Conservation (phyloP, 108 stramenopile species). For the Pseudonitzschia multiseries region DNA sequence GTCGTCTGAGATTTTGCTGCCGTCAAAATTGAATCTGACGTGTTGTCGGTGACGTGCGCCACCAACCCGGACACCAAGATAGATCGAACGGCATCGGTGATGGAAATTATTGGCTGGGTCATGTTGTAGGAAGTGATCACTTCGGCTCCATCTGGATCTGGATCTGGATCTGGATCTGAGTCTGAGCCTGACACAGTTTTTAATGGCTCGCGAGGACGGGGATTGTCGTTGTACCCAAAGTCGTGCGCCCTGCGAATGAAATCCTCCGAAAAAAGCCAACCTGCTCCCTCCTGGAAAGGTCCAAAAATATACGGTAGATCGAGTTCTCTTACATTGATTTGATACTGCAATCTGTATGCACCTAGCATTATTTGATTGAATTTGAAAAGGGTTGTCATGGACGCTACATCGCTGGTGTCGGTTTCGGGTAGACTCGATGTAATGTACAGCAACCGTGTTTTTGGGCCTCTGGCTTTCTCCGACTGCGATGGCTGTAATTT, state of each 20-base stretch:
- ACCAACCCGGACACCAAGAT: constrained; percentile 7
- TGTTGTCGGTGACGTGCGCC: neutral
- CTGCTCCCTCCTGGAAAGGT: constrained; percentile 16
- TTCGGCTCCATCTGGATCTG: neutral
- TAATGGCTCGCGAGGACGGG: too few species aligned
- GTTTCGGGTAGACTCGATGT: constrained; percentile 25
- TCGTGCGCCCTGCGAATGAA: neutral
- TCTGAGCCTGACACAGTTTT: neutral
- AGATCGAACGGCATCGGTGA: constrained; percentile 9
- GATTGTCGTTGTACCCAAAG: neutral
- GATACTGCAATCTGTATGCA: constrained; percentile 19
- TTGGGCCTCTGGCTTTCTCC: neutral
- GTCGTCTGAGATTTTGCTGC: constrained; percentile 12
- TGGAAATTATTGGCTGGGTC: constrained; percentile 1
- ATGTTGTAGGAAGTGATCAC: neutral
- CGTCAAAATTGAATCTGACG: neutral
- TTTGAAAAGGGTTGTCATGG: neutral
- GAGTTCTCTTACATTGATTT: constrained; percentile 12
- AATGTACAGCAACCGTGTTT: constrained; percentile 12
- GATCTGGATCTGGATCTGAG: too few species aligned
- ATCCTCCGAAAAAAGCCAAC: neutral
- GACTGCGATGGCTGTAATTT: neutral
- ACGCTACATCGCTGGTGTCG: constrained; percentile 12
- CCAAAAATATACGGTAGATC: constrained; percentile 30
- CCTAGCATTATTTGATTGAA: constrained; percentile 3